phyloP scores from a whole-genome alignment of 768 basidiomycete species.

The Pisolithus sp. region DNA sequence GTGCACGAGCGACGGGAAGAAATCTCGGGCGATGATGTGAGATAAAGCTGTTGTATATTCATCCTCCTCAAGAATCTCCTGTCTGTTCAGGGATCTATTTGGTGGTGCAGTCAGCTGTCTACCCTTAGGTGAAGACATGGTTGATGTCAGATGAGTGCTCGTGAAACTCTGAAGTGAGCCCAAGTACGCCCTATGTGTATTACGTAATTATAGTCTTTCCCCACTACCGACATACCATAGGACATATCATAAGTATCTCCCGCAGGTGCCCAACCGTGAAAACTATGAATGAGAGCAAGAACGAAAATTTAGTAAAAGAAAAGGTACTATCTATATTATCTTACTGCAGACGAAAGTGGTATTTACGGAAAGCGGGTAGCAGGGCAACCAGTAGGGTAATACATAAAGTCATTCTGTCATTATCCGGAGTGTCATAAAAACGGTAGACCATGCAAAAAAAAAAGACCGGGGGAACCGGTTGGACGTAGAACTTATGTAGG shows the following conservation, averaged over 20 bases:
- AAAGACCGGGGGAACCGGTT: conserved; percentile 3
- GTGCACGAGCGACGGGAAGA: conserved; percentile 91
- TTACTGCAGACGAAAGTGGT: neutral
- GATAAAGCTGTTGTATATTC: conserved; percentile 89
- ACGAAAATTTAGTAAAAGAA: neutral
- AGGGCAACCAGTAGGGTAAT: neutral
- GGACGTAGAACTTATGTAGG: conserved; percentile 2
- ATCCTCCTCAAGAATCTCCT: conserved; percentile 81
- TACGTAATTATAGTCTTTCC: neutral
- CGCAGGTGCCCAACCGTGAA: neutral
- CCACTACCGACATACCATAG: neutral
- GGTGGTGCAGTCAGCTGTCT: conserved; percentile 21
- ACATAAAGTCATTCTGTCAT: conserved; percentile 10
- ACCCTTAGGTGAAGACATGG: conserved; percentile 27
- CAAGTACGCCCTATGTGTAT: neutral
- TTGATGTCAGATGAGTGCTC: no score
- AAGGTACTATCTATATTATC: neutral
- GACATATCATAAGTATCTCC: neutral
- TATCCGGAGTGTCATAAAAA: conserved; percentile 18
- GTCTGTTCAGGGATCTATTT: conserved; percentile 62
- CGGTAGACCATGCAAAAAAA: conserved; percentile 15
- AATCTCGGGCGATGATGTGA: conserved; percentile 92
- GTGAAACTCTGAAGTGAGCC: no score
- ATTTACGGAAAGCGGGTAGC: conserved; percentile 10
- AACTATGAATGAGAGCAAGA: neutral